Evolutionary conservation across 352 stramenopile species (phyloP).

Genomic region (Pythium dissotocum): DNA sequence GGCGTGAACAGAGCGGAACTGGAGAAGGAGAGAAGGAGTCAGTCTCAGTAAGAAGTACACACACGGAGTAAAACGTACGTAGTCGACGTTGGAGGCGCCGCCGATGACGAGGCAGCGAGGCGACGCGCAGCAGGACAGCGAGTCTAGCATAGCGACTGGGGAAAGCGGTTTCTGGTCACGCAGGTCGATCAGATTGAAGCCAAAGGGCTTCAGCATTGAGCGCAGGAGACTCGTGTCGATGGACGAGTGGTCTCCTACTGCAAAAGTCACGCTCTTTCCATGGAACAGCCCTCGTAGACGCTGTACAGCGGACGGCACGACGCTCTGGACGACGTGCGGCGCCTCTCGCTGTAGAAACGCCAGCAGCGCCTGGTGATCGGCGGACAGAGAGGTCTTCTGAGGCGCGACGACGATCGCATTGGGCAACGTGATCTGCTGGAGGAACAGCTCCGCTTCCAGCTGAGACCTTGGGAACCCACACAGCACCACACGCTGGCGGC

Average conservation of each 20-base stretch:
- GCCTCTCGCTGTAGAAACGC: background rate
- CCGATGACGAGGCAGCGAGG: slow-evolving; percentile 42
- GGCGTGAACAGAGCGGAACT: slow-evolving; percentile 39
- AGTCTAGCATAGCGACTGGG: slow-evolving; percentile 3
- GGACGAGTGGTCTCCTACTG: slow-evolving; percentile 11
- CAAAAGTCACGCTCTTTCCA: slow-evolving; percentile 7
- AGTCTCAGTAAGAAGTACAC: background rate
- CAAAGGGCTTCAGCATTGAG: background rate
- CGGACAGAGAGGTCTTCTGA: background rate
- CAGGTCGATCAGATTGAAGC: slow-evolving; percentile 19
- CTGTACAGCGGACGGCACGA: slow-evolving; percentile 3
- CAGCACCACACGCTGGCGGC: slow-evolving; percentile 14
- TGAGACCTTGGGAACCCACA: slow-evolving; percentile 16
- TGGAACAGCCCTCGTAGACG: slow-evolving; percentile 5
- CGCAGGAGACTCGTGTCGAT: slow-evolving; percentile 7
- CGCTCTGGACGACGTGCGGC: slow-evolving; percentile 19
- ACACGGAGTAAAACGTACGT: slow-evolving; percentile 23
- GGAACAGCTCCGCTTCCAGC: slow-evolving; percentile 11
- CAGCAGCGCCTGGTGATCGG: background rate
- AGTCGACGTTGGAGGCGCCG: slow-evolving; percentile 24
- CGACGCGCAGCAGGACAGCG: background rate
- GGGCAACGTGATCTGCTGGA: slow-evolving; percentile 3
- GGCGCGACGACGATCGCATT: slow-evolving; percentile 7
- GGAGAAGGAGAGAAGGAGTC: background rate
- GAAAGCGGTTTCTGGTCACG: background rate